These are phyloP conservation scores for Adenanthera pavonina DNA, from an alignment of 306 rosid species.

Conservation along the genomic window DNA sequence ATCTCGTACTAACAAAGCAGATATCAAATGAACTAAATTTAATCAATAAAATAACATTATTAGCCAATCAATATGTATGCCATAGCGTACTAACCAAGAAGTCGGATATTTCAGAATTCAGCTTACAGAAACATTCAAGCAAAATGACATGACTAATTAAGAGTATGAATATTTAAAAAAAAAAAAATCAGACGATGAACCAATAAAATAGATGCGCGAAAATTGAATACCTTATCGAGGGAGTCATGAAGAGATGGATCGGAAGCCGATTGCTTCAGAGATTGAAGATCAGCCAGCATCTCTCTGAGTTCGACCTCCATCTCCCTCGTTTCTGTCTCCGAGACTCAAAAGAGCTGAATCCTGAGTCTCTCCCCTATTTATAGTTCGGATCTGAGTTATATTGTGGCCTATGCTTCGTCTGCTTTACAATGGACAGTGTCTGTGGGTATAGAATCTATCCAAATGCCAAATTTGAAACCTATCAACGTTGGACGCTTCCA, in stretches of 20 bases:
- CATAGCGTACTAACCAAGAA: background rate
- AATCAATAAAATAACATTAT: background rate
- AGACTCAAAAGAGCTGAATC: constrained; percentile 19
- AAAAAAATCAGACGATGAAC: background rate
- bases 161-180: background rate
- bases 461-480: background rate
- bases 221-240: constrained; percentile 57
- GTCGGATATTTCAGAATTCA: background rate
- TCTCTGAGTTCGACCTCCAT: constrained; percentile 82
- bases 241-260: constrained; percentile 69
- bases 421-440: background rate
- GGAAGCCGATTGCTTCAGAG: constrained; percentile 67
- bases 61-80: background rate
- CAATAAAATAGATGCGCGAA: background rate
- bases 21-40: background rate
- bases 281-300: constrained; percentile 71
- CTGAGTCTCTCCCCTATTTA: background rate
- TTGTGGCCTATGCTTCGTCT: background rate
- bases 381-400: background rate
- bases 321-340: constrained; percentile 25
- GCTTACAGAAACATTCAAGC: background rate
- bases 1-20: background rate
- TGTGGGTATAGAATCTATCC: background rate
- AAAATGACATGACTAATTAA: background rate
- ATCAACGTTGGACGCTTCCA: background rate